Conservation (phyloP, 352 stramenopile genomes). For the Globisporangium radiosum region DNA sequence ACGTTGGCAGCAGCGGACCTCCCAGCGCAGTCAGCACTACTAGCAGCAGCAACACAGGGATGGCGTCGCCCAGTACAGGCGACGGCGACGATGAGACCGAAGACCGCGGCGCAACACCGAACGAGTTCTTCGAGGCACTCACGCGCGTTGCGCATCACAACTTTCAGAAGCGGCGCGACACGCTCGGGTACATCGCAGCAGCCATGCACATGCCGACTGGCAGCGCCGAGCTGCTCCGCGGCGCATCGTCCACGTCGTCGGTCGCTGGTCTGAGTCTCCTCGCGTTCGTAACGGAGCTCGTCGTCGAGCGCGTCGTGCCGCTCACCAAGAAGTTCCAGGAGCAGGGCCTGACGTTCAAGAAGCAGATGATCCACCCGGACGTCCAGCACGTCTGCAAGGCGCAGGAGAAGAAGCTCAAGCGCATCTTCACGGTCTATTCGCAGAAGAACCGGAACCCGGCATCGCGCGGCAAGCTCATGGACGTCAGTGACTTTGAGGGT, state of each 20-base stretch:
- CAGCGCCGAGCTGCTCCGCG: not conserved
- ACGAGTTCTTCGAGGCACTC: constrained; percentile 78
- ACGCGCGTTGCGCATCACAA: constrained; percentile 66
- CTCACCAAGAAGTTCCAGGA: constrained; percentile 76
- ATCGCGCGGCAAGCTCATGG: constrained; percentile 65
- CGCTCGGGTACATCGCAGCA: constrained; percentile 23
- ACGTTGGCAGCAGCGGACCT: not conserved
- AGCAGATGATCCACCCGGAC: constrained; percentile 74
- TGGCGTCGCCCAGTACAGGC: not conserved
- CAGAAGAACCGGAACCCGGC: constrained; percentile 70
- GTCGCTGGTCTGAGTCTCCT: constrained; percentile 21
- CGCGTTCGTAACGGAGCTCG: constrained; percentile 43
- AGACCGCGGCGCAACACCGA: constrained; percentile 59
- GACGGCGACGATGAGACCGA: constrained; percentile 41
- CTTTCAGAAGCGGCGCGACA: constrained; percentile 55
- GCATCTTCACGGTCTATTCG: constrained; percentile 61
- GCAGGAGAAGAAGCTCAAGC: constrained; percentile 76
- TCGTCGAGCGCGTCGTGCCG: constrained; percentile 57
- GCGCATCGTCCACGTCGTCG: not conserved
- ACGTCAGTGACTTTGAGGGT: constrained; percentile 61
- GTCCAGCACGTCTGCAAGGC: constrained; percentile 70
- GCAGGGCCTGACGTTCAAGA: constrained; percentile 79
- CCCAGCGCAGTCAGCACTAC: not conserved
- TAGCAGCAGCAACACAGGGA: not conserved
- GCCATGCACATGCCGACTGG: constrained; percentile 26